phyloP scores from a whole-genome alignment of 495 filamentous ascomycete genomes.

The Rhypophila decipiens region DNA sequence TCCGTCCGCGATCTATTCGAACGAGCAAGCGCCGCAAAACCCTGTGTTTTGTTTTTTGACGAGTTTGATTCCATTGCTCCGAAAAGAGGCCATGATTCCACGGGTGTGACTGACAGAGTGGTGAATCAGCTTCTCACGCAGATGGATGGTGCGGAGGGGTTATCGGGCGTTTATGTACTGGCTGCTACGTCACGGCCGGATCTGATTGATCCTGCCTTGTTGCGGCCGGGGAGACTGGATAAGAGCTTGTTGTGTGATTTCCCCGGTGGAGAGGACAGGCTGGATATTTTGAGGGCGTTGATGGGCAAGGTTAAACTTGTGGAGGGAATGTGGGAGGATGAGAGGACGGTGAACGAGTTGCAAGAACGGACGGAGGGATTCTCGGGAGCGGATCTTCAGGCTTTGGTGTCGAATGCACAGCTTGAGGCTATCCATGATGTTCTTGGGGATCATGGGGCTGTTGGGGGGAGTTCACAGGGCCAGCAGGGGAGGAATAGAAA shows the following conservation, averaged over 20 bases:
- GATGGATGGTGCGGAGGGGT: slow-evolving; percentile 96
- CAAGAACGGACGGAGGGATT: slow-evolving; percentile 81
- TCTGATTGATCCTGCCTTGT: slow-evolving; percentile 85
- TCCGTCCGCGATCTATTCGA: slow-evolving; percentile 91
- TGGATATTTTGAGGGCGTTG: slow-evolving; percentile 81
- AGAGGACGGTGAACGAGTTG: slow-evolving; percentile 55
- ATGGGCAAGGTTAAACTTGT: slow-evolving; percentile 68
- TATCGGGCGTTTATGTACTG: slow-evolving; percentile 91
- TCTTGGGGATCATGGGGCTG: slow-evolving; percentile 56
- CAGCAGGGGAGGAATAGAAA: slow-evolving; percentile 15
- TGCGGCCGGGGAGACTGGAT: slow-evolving; percentile 84
- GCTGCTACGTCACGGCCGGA: slow-evolving; percentile 89
- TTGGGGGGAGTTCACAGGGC: no score
- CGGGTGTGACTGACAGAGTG: slow-evolving; percentile 95
- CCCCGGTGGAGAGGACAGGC: slow-evolving; percentile 66
- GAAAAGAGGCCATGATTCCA: slow-evolving; percentile 93
- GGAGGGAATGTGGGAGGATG: slow-evolving; percentile 48
- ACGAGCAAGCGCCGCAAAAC: slow-evolving; percentile 78
- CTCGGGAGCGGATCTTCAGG: slow-evolving; percentile 90
- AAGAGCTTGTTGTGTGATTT: slow-evolving; percentile 88
- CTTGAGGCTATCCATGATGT: slow-evolving; percentile 94
- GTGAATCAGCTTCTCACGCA: slow-evolving; percentile 97
- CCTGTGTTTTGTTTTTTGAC: slow-evolving; percentile 94
- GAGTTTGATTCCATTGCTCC: slow-evolving; percentile 97
- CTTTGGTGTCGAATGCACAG: slow-evolving; percentile 92